A percentile compares a stretch with the other conserved stretches of the same genome.
phyloP scores from a whole-genome alignment of 2,329 filamentous ascomycete species.

The Parastagonospora avenae region DNA sequence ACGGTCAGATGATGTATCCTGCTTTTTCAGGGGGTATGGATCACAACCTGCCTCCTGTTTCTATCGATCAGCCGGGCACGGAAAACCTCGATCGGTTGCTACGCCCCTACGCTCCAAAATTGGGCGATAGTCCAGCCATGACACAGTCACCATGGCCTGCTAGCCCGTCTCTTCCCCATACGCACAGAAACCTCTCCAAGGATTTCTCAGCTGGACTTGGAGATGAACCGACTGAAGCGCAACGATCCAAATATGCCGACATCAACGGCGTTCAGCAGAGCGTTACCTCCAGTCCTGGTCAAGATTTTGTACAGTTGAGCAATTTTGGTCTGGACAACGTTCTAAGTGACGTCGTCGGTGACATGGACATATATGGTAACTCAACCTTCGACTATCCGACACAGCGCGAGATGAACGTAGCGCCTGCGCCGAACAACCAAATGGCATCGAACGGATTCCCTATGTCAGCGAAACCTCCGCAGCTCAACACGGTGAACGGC shows the following conservation, averaged over 20 bases:
- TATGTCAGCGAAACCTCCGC: neutral
- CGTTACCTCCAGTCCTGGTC: constrained; percentile 3
- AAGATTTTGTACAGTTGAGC: constrained; percentile 26
- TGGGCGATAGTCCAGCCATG: constrained; percentile 31
- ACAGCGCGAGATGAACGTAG: neutral
- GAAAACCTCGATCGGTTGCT: constrained; percentile 37
- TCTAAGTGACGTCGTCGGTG: constrained; percentile 36
- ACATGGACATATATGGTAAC: constrained; percentile 9
- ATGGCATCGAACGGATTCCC: neutral
- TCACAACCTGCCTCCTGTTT: constrained; percentile 9
- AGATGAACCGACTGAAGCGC: neutral
- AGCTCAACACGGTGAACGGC: constrained; percentile 1
- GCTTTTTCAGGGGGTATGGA: constrained; percentile 16
- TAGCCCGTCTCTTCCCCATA: constrained; percentile 10
- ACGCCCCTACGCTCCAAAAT: constrained; percentile 28
- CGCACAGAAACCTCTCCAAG: neutral
- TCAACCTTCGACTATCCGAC: neutral
- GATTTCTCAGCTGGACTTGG: neutral
- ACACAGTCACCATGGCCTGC: constrained; percentile 27
- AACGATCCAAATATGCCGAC: neutral
- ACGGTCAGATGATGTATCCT: constrained; percentile 20
- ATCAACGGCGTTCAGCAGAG: neutral
- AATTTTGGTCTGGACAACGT: constrained; percentile 34
- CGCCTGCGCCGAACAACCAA: neutral
- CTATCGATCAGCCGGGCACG: constrained; percentile 25